A percentile compares a stretch with the other conserved stretches of the same genome.
Conservation (phyloP, 1,284 basidiomycete species). For the Ustilago bromivora region DNA sequence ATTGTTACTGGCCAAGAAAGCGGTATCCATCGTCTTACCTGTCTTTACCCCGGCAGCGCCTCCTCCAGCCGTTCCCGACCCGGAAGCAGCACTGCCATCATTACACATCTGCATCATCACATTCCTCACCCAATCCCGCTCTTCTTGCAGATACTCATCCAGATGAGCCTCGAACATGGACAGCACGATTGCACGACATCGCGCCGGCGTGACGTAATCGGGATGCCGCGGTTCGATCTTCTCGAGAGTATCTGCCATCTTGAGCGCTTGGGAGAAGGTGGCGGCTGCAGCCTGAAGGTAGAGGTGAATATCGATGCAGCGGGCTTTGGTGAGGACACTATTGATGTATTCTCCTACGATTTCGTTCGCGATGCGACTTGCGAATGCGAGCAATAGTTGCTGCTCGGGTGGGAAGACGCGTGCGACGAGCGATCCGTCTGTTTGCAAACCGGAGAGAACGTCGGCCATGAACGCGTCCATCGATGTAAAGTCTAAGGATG, state of each 20-base stretch:
- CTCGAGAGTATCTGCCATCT: constrained; percentile 77
- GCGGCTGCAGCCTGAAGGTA: constrained; percentile 90
- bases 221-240: constrained; percentile 61
- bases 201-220: constrained; percentile 68
- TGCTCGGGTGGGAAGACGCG: constrained; percentile 85
- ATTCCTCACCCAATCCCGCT: constrained; percentile 83
- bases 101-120: constrained; percentile 81
- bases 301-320: constrained; percentile 79
- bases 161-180: constrained; percentile 93
- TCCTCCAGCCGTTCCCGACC: constrained; percentile 56
- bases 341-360: constrained; percentile 83
- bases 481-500: constrained; percentile 81
- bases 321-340: constrained; percentile 80
- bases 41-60: constrained; percentile 7
- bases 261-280: constrained; percentile 86
- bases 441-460: constrained; percentile 76
- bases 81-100: constrained; percentile 78
- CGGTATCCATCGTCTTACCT: constrained; percentile 67
- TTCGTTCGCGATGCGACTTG: constrained; percentile 81
- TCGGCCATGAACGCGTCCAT: constrained; percentile 90
- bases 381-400: constrained; percentile 79
- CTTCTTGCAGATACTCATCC: constrained; percentile 96
- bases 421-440: constrained; percentile 83
- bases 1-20: constrained; percentile 84
- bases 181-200: constrained; percentile 83